A percentile compares a stretch with the other conserved stretches of the same genome.
phyloP scores from a whole-genome alignment of 2,329 filamentous ascomycete species.

The Tetracladium maxilliforme region DNA sequence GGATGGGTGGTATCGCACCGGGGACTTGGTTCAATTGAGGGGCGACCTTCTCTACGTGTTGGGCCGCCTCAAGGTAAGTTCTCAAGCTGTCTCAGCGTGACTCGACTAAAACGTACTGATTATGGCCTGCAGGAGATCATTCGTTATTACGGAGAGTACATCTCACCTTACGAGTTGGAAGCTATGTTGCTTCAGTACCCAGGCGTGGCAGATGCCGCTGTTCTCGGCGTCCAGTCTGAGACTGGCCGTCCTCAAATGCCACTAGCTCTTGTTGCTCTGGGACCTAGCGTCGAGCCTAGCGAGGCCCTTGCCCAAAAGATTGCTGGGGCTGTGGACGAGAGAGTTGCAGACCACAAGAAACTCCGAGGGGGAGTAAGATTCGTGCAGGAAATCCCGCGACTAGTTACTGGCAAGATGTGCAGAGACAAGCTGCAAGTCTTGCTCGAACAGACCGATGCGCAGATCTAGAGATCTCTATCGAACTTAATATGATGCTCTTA shows the following conservation, averaged over 20 bases:
- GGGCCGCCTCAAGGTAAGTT: constrained; percentile 21
- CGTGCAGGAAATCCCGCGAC: constrained; percentile 19
- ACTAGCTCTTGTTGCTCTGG: too few relatives aligned
- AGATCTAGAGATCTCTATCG: too few relatives aligned
- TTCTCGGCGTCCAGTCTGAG: constrained; percentile 25
- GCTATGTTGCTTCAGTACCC: constrained; percentile 23
- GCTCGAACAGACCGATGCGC: too few relatives aligned
- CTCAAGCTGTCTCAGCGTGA: too few relatives aligned
- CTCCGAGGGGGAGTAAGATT: constrained; percentile 19
- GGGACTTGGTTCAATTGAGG: constrained; percentile 27
- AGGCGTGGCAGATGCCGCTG: constrained; percentile 24
- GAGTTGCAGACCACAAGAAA: constrained; percentile 16
- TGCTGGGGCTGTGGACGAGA: constrained; percentile 11
- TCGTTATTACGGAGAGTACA: constrained; percentile 32
- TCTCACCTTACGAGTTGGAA: constrained; percentile 32
- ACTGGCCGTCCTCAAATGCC: too few relatives aligned
- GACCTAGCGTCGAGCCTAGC: constrained; percentile 17
- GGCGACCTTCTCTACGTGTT: constrained; percentile 23
- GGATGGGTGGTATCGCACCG: constrained; percentile 20
- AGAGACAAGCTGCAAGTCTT: too few relatives aligned
- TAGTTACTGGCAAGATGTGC: constrained; percentile 20
- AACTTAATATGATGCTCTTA: too few relatives aligned
- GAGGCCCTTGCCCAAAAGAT: constrained; percentile 16
- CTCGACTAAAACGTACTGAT: too few relatives aligned
- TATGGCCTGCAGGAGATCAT: constrained; percentile 31